Evolutionary conservation across 192 early-diverging fungal genomes (phyloP).

Genomic region (Coemansia sp.): DNA sequence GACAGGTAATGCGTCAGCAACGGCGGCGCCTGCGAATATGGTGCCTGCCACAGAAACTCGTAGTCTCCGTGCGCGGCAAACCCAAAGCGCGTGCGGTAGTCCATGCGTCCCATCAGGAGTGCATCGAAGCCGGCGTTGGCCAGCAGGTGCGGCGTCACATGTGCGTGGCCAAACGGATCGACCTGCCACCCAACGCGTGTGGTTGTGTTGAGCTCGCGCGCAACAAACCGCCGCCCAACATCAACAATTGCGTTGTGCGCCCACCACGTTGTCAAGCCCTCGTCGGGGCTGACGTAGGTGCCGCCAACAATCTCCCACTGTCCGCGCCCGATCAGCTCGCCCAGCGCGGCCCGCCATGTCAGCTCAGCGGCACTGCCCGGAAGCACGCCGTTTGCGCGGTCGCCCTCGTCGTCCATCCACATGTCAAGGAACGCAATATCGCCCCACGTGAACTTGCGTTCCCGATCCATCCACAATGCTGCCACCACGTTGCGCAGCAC

Average conservation of each 20-base stretch:
- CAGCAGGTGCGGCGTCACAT: constrained; percentile 29
- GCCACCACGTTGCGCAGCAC: constrained; percentile 30
- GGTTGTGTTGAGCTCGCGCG: constrained; percentile 21
- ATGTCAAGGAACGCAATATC: constrained; percentile 46
- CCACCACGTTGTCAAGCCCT: constrained; percentile 53
- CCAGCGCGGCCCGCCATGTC: constrained; percentile 40
- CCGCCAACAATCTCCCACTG: constrained; percentile 42
- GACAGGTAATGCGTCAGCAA: constrained; percentile 44
- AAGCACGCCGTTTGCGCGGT: constrained; percentile 8
- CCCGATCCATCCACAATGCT: constrained; percentile 24
- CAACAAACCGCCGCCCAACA: constrained; percentile 30
- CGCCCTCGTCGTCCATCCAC: constrained; percentile 49
- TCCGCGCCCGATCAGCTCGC: constrained; percentile 20
- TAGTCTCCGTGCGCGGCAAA: constrained; percentile 16
- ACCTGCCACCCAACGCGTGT: constrained; percentile 43
- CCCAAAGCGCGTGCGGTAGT: constrained; percentile 27
- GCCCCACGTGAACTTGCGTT: constrained; percentile 49
- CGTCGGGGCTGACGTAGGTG: constrained; percentile 49
- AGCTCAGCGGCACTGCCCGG: background rate
- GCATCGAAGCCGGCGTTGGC: constrained; percentile 31
- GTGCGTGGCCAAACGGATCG: constrained; percentile 45
- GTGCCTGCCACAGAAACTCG: constrained; percentile 43
- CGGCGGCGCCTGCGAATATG: background rate
- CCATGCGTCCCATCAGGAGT: constrained; percentile 47
- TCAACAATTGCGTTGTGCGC: constrained; percentile 42